phyloP scores from a whole-genome alignment of 768 basidiomycete species.

The Leccinellum albellum region DNA sequence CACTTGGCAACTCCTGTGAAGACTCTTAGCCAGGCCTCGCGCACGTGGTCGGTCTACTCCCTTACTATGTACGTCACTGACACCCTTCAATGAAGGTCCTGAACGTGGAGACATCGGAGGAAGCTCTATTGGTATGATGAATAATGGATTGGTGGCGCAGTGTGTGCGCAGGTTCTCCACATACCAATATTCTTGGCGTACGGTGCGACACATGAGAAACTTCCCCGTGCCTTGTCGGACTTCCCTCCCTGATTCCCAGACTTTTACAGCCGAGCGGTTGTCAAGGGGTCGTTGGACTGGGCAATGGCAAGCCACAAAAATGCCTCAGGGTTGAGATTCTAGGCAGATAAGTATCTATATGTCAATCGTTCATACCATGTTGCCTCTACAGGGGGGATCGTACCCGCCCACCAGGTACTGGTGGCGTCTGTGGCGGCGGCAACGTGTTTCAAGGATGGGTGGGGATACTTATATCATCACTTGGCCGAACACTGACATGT shows the following conservation, averaged over 20 bases:
- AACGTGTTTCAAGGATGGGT: constrained; percentile 52
- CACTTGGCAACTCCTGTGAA: neutral
- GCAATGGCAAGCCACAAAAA: neutral
- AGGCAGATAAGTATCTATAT: neutral
- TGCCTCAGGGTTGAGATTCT: neutral
- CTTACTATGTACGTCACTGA: neutral
- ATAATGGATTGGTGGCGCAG: neutral
- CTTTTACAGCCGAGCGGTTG: constrained; percentile 49
- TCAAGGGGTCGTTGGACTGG: constrained; percentile 61
- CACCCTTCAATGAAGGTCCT: neutral
- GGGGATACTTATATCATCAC: constrained; percentile 52
- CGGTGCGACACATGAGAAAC: neutral
- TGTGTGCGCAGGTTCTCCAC: neutral
- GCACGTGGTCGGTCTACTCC: neutral
- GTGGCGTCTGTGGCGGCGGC: constrained; percentile 53
- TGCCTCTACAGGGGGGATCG: neutral
- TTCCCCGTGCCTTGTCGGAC: neutral
- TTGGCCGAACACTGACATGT: constrained; percentile 57
- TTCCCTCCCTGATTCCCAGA: constrained; percentile 36
- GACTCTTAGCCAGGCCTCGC: neutral
- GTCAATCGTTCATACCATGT: neutral
- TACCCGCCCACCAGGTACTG: constrained; percentile 41
- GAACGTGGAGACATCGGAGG: neutral
- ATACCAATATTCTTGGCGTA: neutral
- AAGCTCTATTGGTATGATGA: neutral